Conservation (phyloP, 2,329 filamentous ascomycete species). For the Blumeria graminis region DNA sequence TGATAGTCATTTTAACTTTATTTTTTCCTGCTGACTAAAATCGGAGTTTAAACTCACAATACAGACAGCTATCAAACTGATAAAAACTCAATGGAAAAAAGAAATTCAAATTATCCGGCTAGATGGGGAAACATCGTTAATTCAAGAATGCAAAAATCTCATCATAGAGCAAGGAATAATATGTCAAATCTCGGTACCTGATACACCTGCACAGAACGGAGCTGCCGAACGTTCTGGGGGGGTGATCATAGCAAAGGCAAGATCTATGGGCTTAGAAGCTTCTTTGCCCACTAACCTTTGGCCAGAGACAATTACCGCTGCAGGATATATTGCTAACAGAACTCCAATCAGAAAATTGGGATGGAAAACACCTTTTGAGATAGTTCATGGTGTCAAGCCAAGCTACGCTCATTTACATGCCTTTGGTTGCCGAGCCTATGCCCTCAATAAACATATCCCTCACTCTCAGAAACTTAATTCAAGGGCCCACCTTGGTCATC, state of each 20-base stretch:
- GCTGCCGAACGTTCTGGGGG: not conserved
- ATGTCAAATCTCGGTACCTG: not conserved
- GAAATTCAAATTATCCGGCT: not conserved
- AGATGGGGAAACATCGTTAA: not conserved
- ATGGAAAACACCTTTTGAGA: slow-evolving; percentile 1
- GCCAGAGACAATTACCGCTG: not conserved
- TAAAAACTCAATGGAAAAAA: not conserved
- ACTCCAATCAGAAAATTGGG: not conserved
- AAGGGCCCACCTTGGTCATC: not conserved
- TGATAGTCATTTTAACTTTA: not conserved
- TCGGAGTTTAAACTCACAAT: not conserved
- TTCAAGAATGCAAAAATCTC: not conserved
- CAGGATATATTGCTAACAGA: not conserved
- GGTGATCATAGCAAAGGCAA: not conserved
- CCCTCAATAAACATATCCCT: not conserved
- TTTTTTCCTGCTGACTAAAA: not conserved
- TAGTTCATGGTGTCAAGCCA: not conserved
- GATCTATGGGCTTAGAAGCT: not conserved
- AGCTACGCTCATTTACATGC: slow-evolving; percentile 1
- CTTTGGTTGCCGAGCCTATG: not conserved
- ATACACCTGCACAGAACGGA: not conserved
- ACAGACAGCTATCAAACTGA: not conserved
- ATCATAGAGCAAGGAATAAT: not conserved
- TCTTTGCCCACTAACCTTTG: not conserved
- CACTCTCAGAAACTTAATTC: not conserved